Evolutionary conservation across 768 basidiomycete genomes (phyloP).

Genomic region (Rhodosporidiobolus sp.): DNA sequence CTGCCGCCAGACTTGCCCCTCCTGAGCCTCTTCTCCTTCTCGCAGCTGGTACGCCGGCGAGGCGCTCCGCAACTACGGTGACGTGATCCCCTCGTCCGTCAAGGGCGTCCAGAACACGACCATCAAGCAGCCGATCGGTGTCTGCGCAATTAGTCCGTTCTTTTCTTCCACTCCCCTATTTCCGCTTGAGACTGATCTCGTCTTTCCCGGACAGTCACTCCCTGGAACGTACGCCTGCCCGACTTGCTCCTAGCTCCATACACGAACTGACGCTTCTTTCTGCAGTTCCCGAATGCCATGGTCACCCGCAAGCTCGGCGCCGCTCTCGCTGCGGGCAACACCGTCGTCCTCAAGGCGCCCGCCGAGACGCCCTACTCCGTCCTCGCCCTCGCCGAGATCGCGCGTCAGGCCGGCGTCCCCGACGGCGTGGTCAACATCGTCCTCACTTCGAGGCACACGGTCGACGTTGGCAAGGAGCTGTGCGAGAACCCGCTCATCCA

Average conservation of each 20-base stretch:
- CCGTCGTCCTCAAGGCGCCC: slow-evolving; percentile 88
- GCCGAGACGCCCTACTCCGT: slow-evolving; percentile 92
- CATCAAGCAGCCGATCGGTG: slow-evolving; percentile 77
- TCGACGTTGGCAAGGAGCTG: slow-evolving; percentile 88
- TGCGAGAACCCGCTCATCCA: slow-evolving; percentile 80
- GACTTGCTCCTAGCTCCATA: background rate
- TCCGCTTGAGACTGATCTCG: slow-evolving; percentile 1
- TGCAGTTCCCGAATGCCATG: slow-evolving; percentile 40
- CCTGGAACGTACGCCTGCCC: slow-evolving; percentile 38
- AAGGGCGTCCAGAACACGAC: slow-evolving; percentile 73
- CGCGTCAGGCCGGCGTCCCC: slow-evolving; percentile 84
- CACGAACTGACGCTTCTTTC: background rate
- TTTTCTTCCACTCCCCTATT: slow-evolving; percentile 30
- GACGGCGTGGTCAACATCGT: slow-evolving; percentile 93
- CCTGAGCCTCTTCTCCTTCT: too few species aligned
- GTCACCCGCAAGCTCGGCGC: slow-evolving; percentile 84
- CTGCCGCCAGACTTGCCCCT: background rate
- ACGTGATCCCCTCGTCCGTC: slow-evolving; percentile 75
- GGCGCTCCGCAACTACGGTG: slow-evolving; percentile 86
- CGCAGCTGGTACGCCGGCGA: slow-evolving; percentile 66
- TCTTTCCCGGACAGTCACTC: slow-evolving; percentile 36
- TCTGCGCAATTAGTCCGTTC: slow-evolving; percentile 48
- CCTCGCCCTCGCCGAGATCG: slow-evolving; percentile 87
- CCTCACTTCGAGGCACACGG: slow-evolving; percentile 77
- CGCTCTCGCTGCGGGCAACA: slow-evolving; percentile 93